Percentiles rank a stretch among this genome's conserved stretches.
Conservation (phyloP, 1,284 basidiomycete species). For the Phlebopus sp. region DNA sequence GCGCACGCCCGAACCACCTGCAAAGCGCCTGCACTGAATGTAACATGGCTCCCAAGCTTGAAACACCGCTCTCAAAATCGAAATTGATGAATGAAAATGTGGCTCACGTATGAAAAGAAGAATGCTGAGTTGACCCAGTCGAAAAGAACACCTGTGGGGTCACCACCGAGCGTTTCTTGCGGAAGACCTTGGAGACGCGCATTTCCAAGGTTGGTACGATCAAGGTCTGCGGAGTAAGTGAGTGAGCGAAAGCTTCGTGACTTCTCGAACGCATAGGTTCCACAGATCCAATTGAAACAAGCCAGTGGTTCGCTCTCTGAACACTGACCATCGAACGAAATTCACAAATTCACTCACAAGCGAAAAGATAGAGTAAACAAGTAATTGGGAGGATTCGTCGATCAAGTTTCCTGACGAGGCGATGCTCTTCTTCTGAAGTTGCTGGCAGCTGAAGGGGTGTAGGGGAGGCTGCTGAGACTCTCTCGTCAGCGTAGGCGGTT, state of each 20-base stretch:
- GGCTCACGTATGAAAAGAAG: constrained; percentile 69
- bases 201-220: constrained; percentile 73
- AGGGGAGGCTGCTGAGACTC: constrained; percentile 1
- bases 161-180: constrained; percentile 60
- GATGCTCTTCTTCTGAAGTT: constrained; percentile 48
- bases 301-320: background rate
- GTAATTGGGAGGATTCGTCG: constrained; percentile 66
- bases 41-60: no score
- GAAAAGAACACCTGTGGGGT: constrained; percentile 60
- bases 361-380: constrained; percentile 72
- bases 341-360: constrained; percentile 47
- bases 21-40: no score
- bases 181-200: constrained; percentile 72
- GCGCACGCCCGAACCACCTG: no score
- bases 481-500: background rate
- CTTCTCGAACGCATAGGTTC: no score
- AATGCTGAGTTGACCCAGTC: constrained; percentile 75
- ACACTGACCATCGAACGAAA: background rate
- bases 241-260: background rate
- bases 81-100: background rate
- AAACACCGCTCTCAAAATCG: no score
- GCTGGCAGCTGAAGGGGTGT: constrained; percentile 18
- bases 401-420: constrained; percentile 66
- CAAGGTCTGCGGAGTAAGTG: constrained; percentile 47
- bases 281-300: background rate